Evolutionary conservation across 371 early-diverging fungal species (phyloP).

Genomic region (Mucor irregularis): DNA sequence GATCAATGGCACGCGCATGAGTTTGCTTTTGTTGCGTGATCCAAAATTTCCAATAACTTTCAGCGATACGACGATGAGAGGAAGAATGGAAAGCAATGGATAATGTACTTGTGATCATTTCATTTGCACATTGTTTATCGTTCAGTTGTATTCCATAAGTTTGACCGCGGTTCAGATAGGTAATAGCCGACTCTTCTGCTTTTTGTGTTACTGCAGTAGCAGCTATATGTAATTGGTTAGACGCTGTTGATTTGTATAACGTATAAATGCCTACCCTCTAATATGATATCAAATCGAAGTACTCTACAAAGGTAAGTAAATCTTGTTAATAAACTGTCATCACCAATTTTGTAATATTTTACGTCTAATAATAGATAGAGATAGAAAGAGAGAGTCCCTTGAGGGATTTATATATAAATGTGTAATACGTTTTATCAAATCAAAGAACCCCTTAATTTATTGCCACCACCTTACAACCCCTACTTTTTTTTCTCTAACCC

Average conservation of each 20-base stretch:
- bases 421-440: too few relatives aligned
- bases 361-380: constrained; percentile 5
- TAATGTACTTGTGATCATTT: constrained; percentile 57
- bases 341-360: too few relatives aligned
- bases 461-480: too few relatives aligned
- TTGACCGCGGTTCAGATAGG: constrained; percentile 51
- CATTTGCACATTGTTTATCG: constrained; percentile 49
- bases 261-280: constrained; percentile 27
- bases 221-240: constrained; percentile 18
- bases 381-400: constrained; percentile 2
- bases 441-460: too few relatives aligned
- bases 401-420: neutral
- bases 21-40: constrained; percentile 65
- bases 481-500: neutral
- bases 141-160: constrained; percentile 52
- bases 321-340: neutral
- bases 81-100: constrained; percentile 76
- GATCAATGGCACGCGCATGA: constrained; percentile 64
- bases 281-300: constrained; percentile 25
- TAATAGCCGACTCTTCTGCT: constrained; percentile 27
- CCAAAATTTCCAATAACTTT: constrained; percentile 80
- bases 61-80: constrained; percentile 68
- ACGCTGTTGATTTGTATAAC: neutral
- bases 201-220: constrained; percentile 30
- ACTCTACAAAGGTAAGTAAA: constrained; percentile 6